A percentile compares a stretch with the other conserved stretches of the same genome.
These are phyloP conservation scores for Tylopilus sp. DNA, from an alignment of 768 basidiomycete genomes.

Conservation along the genomic window DNA sequence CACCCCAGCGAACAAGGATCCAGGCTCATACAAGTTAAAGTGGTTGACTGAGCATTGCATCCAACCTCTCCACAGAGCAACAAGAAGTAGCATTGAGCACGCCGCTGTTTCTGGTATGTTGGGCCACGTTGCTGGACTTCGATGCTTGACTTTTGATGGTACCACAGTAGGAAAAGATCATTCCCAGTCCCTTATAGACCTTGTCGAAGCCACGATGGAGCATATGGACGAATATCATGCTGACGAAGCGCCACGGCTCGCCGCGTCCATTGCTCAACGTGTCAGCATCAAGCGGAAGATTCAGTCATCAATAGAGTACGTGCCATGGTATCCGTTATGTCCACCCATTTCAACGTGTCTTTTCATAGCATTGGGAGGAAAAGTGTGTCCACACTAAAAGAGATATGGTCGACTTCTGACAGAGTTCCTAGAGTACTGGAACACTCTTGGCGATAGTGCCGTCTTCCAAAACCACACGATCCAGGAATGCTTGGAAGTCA, in stretches of 20 bases:
- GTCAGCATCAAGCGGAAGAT: conserved; percentile 15
- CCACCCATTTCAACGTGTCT: background rate
- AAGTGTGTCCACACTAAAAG: conserved; percentile 1
- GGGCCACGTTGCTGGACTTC: background rate
- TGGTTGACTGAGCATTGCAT: background rate
- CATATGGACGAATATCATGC: conserved; percentile 6
- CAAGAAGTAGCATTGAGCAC: background rate
- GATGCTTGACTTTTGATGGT: background rate
- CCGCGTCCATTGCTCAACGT: conserved; percentile 16
- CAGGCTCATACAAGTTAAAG: background rate
- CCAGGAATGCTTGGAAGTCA: conserved; percentile 10
- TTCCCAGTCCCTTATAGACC: background rate
- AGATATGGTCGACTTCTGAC: background rate
- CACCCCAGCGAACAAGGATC: background rate
- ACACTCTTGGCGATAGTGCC: conserved; percentile 6
- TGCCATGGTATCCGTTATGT: background rate
- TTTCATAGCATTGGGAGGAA: conserved; percentile 8
- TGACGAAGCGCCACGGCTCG: conserved; percentile 7
- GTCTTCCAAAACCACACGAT: conserved; percentile 9
- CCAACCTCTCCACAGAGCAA: background rate
- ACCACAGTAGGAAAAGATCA: conserved; percentile 4
- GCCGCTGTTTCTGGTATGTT: conserved; percentile 11
- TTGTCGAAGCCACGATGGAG: conserved; percentile 1
- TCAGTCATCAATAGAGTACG: conserved; percentile 12
- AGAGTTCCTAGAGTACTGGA: conserved; percentile 9